Conservation (phyloP, 1,284 basidiomycete species). For the Leccinum solheimii region DNA sequence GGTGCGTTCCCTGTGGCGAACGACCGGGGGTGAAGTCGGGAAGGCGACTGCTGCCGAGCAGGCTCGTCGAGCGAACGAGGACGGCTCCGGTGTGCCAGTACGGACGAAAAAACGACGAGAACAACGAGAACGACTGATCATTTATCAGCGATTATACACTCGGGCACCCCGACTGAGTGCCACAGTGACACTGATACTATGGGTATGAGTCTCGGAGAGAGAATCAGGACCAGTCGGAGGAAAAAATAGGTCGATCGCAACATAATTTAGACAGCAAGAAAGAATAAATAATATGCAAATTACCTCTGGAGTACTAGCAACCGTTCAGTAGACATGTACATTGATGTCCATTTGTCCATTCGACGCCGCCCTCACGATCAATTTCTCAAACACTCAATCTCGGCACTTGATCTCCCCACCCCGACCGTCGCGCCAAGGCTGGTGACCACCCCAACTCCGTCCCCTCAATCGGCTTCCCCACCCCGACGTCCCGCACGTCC, state of each 20-base stretch:
- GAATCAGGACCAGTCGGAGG: no score
- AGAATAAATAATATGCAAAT: not conserved
- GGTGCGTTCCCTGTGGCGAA: no score
- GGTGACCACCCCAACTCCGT: constrained; percentile 98
- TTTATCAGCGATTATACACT: no score
- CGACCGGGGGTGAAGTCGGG: no score
- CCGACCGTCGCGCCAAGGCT: constrained; percentile 80
- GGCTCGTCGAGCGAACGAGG: no score
- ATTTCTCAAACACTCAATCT: constrained; percentile 1
- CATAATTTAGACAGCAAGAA: not conserved
- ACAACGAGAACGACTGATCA: no score
- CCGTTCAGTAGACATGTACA: not conserved
- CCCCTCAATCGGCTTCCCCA: constrained; percentile 87
- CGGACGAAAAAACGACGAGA: no score
- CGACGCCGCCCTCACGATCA: not conserved
- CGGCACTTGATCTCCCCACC: constrained; percentile 58
- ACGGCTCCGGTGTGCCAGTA: no score
- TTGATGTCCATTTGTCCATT: not conserved
- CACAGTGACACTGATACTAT: not conserved
- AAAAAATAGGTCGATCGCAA: not conserved
- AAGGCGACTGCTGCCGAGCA: no score
- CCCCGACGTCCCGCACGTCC: constrained; percentile 63
- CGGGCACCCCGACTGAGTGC: no score
- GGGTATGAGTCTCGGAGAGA: no score
- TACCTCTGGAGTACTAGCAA: not conserved